A percentile compares a stretch with the other conserved stretches of the same genome.
Conservation (phyloP, 768 basidiomycete species). For the Auricularia sp. region DNA sequence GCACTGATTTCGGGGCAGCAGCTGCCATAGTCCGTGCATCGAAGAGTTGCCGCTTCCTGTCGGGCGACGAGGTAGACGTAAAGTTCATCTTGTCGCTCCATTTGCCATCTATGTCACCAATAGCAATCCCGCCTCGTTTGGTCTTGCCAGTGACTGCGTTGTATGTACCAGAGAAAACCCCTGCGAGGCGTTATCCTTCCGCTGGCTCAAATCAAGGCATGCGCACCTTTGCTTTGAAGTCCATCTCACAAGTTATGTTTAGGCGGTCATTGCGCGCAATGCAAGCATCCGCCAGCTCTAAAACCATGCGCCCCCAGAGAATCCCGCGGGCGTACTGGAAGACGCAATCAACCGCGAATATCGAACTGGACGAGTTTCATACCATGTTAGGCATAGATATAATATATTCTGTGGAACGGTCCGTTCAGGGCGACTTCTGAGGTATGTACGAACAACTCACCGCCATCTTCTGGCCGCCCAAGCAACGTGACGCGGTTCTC, state of each 20-base stretch:
- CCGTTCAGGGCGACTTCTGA: background rate
- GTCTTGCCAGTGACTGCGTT: conserved; percentile 81
- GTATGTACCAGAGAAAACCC: conserved; percentile 97
- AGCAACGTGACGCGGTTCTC: conserved; percentile 81
- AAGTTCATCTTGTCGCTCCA: conserved; percentile 91
- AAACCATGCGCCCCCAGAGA: conserved; percentile 86
- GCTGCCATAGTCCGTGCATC: conserved; percentile 66
- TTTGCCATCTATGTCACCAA: conserved; percentile 81
- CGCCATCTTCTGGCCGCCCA: conserved; percentile 76
- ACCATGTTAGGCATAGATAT: conserved; percentile 92
- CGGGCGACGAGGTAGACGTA: conserved; percentile 40
- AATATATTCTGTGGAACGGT: conserved; percentile 52
- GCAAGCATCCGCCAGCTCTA: conserved; percentile 89
- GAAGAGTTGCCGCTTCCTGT: conserved; percentile 68
- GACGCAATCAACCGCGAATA: background rate
- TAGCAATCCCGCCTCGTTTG: conserved; percentile 47
- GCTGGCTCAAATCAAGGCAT: background rate
- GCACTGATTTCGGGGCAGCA: conserved; percentile 73
- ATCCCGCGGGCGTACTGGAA: conserved; percentile 69
- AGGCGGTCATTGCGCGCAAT: conserved; percentile 73
- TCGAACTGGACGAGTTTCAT: background rate
- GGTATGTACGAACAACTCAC: conserved; percentile 34
- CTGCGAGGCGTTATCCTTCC: conserved; percentile 24
- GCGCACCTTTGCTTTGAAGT: conserved; percentile 93
- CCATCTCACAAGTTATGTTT: conserved; percentile 67